Evolutionary conservation across 768 basidiomycete species (phyloP).

Genomic region (Auricularia auricula-judae): DNA sequence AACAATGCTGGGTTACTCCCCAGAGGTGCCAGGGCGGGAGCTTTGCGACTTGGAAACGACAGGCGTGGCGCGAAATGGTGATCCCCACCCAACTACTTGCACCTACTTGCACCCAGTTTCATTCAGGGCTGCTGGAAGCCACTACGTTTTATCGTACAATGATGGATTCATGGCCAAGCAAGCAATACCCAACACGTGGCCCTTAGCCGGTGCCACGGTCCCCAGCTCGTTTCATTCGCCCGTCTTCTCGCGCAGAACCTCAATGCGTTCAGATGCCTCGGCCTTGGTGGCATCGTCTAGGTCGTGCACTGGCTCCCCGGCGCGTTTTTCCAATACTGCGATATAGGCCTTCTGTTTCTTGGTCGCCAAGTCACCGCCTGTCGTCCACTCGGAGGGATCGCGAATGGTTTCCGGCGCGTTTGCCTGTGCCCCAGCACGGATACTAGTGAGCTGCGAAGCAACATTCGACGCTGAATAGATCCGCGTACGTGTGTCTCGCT

Average conservation of each 20-base stretch:
- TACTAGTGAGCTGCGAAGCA: no score
- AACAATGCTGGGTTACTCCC: no score
- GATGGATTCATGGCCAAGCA: no score
- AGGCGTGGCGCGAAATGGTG: no score
- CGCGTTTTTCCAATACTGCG: not conserved
- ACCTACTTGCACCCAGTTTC: no score
- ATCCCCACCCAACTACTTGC: no score
- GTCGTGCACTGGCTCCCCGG: not conserved
- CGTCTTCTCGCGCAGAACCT: not conserved
- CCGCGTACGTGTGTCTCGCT: not conserved
- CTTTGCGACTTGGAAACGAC: no score
- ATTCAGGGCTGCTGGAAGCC: no score
- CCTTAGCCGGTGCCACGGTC: not conserved
- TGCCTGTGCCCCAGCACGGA: not conserved
- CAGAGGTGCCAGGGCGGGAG: no score
- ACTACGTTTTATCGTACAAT: no score
- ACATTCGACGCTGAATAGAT: no score
- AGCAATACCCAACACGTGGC: no score
- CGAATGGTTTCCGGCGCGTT: not conserved
- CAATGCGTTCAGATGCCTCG: not conserved
- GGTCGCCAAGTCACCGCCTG: not conserved
- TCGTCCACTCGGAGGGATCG: not conserved
- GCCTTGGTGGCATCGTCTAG: not conserved
- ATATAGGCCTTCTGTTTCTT: not conserved
- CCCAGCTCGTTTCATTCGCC: not conserved